phyloP scores from a whole-genome alignment of 495 filamentous ascomycete species.

The Aspergillus cavernicola region DNA sequence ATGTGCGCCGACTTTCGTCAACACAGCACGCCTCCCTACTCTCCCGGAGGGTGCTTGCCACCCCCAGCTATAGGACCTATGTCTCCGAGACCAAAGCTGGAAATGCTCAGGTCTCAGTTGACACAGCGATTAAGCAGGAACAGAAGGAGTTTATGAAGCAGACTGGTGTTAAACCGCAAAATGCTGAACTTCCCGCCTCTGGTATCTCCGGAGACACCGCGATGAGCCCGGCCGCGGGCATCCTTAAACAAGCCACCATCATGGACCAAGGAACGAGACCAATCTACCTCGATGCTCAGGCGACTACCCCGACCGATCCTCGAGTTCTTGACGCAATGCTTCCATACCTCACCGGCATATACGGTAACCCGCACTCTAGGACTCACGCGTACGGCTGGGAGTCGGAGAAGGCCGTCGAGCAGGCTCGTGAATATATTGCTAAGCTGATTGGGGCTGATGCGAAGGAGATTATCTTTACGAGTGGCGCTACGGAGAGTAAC shows the following conservation, averaged over 20 bases:
- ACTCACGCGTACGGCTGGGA: slow-evolving; percentile 99
- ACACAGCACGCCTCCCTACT: slow-evolving; percentile 42
- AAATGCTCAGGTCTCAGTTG: slow-evolving; percentile 77
- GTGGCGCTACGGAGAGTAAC: slow-evolving; percentile 96
- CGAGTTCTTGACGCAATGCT: slow-evolving; percentile 96
- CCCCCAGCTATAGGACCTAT: slow-evolving; percentile 54
- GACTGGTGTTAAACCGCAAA: slow-evolving; percentile 58
- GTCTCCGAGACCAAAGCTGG: slow-evolving; percentile 79
- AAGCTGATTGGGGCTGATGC: slow-evolving; percentile 87
- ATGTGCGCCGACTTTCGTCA: slow-evolving; percentile 51
- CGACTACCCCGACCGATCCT: slow-evolving; percentile 93
- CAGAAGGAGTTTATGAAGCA: slow-evolving; percentile 73
- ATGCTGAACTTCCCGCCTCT: slow-evolving; percentile 54
- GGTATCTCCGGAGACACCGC: slow-evolving; percentile 58
- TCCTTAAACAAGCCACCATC: slow-evolving; percentile 86
- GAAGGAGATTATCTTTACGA: slow-evolving; percentile 98
- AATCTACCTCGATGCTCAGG: slow-evolving; percentile 98
- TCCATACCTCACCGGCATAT: slow-evolving; percentile 86
- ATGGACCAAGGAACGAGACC: slow-evolving; percentile 93
- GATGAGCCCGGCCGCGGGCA: slow-evolving; percentile 79
- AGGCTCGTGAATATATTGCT: slow-evolving; percentile 79
- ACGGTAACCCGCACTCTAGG: slow-evolving; percentile 95
- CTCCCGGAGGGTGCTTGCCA: slow-evolving; percentile 42
- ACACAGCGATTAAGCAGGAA: slow-evolving; percentile 77
- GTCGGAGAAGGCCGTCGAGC: slow-evolving; percentile 87